Base-by-base conservation (phyloP, 495 filamentous ascomycete species). In the Aspergillus campestris region DNA sequence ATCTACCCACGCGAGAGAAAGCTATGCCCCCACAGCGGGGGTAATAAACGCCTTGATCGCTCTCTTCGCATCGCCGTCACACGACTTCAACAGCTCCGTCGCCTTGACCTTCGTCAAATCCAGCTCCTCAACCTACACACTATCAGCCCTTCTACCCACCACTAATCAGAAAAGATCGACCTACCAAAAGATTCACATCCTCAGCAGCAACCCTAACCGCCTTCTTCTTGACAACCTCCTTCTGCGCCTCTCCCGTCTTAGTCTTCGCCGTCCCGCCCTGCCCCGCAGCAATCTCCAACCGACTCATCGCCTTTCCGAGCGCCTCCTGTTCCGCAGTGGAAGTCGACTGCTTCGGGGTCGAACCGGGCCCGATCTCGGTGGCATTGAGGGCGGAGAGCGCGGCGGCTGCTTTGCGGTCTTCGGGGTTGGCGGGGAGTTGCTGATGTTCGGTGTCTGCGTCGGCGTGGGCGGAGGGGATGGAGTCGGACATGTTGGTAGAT, bases 391-490 rank as follows among this genome's bases (percentile, higher is more conserved):
- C 79, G 49, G 79, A 81, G 55, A 94, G 80, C 12, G 90, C 89
- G 24, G 86, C 87, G 45, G 88, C 88, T 14, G 90, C 86, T 67
- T 92, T 94, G 63, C 88, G 86, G 69, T 92, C 89, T 66, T 94
- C 88, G 50, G 87, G 85, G 43, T 77, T 81, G 34, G 81, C 69
- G 35, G 83, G 79, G 18, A 78, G 65, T 35, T 77, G 65, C 34
- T 78, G 75, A 0, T 56, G 59, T 15, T 81, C 73, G 37, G 75
- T 54, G 49, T 87, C 82, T 18, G 77, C 61, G 49, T 84, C 83
- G 35, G 87, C 79, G 69, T 77, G 51, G 71, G 82, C 66, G 79
- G 80, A 52, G 81, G 88, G 50, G 78, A 88, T 80, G 31, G 81
- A 70, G 45, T 79, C 80, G 27, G 77, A 69, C 58, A 79, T 83